Evolutionary conservation across 2,329 filamentous ascomycete species (phyloP), one percentile per base, ranked within the genome.

Genomic region (Penicillium sp.): DNA sequence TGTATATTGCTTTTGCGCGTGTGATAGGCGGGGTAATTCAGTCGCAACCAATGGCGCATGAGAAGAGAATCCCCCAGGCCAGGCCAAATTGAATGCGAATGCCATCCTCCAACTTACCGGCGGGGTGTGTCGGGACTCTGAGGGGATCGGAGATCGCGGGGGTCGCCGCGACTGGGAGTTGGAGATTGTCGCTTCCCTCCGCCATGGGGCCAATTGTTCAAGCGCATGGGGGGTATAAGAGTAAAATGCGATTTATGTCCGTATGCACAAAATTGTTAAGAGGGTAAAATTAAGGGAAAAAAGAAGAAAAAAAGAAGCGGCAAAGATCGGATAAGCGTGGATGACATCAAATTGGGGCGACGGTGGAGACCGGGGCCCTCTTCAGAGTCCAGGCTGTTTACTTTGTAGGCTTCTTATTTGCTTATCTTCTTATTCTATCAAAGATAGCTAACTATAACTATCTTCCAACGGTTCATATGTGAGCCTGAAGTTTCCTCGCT

Each of bases 401-500:
- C 29, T 31, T 31, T 4, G n/a, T 31, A n/a, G 29, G 13, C 22
- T 4, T 5, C 4, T 4, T 25, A 3, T 25, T 25, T 25, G 22
- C 22, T 25, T 25, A 25, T 25, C 8, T 25, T 25, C 19, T 5
- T 22, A 22, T 22, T n/a, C n/a, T n/a, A n/a, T n/a, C n/a, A n/a
- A n/a, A n/a, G n/a, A n/a, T n/a, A n/a, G n/a, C n/a, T n/a, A n/a
- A n/a, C n/a, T n/a, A n/a, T n/a, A n/a, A n/a, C n/a, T 22, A 22
- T 22, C 2, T 33, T 16, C 31, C 8, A 8, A 9, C 7, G 13
- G 13, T n/a, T 31, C 41, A 60, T 29, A 60, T 55, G 29, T 36
- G 54, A 29, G 60, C 48, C 42, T 64, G 64, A 33, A 88, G 68
- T 69, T 90, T 95, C 28, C 71, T 68, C 1, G 86, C 88, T 41